Percentiles rank a stretch among this genome's conserved stretches.
Evolutionary conservation across 2,329 filamentous ascomycete species (phyloP).

Genomic region (Aureobasidium sp.): DNA sequence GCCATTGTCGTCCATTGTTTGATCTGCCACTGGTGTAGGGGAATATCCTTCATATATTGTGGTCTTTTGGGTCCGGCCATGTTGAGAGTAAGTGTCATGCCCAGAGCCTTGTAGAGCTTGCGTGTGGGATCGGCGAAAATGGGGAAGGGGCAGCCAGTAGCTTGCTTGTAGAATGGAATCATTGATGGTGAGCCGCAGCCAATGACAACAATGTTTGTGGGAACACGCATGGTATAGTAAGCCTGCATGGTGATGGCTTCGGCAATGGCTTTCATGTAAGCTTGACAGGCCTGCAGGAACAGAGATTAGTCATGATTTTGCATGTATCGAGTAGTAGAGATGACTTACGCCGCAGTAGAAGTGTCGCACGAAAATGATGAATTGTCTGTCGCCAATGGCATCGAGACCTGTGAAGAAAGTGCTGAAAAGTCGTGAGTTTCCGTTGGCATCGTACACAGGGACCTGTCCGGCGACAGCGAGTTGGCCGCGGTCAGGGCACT

Average conservation of each 20-base stretch:
- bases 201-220: slow-evolving; percentile 32
- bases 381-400: slow-evolving; percentile 30
- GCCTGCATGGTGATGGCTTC: slow-evolving; percentile 29
- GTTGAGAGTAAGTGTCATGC: slow-evolving; percentile 29
- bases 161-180: slow-evolving; percentile 30
- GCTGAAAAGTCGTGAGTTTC: slow-evolving; percentile 55
- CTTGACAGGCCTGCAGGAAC: slow-evolving; percentile 28
- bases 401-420: slow-evolving; percentile 51
- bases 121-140: slow-evolving; percentile 33
- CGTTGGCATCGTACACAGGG: slow-evolving; percentile 53
- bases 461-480: slow-evolving; percentile 28
- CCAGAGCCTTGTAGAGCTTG: slow-evolving; percentile 30
- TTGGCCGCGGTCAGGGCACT: slow-evolving; percentile 27
- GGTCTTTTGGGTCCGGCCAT: slow-evolving; percentile 25
- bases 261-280: slow-evolving; percentile 30
- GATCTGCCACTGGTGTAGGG: slow-evolving; percentile 24
- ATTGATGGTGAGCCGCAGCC: slow-evolving; percentile 32
- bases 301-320: background rate
- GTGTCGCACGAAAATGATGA: slow-evolving; percentile 35
- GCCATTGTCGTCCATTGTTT: slow-evolving; percentile 24
- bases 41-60: slow-evolving; percentile 33
- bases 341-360: slow-evolving; percentile 34
- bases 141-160: slow-evolving; percentile 31
- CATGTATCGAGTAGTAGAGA: too few species aligned
- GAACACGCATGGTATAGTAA: slow-evolving; percentile 31